Percentiles rank a stretch among this genome's conserved stretches.
phyloP scores from a whole-genome alignment of 2,329 filamentous ascomycete genomes.

The Colletotrichum karsti region DNA sequence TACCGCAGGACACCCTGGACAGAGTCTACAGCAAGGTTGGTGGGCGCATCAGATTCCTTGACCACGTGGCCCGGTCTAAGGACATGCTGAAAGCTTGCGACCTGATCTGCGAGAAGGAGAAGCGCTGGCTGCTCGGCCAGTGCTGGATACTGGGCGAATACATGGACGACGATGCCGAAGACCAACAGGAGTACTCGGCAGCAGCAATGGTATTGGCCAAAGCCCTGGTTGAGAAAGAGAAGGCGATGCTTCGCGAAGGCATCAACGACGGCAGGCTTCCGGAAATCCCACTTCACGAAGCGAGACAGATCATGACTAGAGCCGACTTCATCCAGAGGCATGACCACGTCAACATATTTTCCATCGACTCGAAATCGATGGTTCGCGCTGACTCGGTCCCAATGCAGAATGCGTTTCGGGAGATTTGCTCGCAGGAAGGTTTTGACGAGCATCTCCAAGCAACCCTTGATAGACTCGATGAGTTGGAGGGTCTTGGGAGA shows the following conservation, averaged over 20 bases:
- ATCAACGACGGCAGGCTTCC: conserved; percentile 13
- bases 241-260: conserved; percentile 51
- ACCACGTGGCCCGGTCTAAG: conserved; percentile 84
- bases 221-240: conserved; percentile 84
- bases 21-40: conserved; percentile 88
- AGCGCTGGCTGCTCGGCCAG: conserved; percentile 79
- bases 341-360: conserved; percentile 94
- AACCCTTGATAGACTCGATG: conserved; percentile 74
- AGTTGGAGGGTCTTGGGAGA: conserved; percentile 90
- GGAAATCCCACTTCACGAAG: conserved; percentile 73
- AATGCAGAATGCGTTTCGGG: conserved; percentile 91
- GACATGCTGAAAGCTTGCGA: conserved; percentile 85
- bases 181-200: conserved; percentile 90
- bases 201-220: conserved; percentile 95
- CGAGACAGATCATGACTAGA: conserved; percentile 92
- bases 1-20: conserved; percentile 66
- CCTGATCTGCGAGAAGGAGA: conserved; percentile 74
- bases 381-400: conserved; percentile 94
- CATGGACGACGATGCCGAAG: conserved; percentile 98
- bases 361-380: conserved; percentile 87
- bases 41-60: conserved; percentile 87
- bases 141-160: conserved; percentile 77
- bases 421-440: conserved; percentile 75
- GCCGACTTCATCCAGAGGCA: conserved; percentile 94
- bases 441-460: conserved; percentile 62